Base-by-base conservation (phyloP, 148 eudicot species). In the Amaranthus palmeri region DNA sequence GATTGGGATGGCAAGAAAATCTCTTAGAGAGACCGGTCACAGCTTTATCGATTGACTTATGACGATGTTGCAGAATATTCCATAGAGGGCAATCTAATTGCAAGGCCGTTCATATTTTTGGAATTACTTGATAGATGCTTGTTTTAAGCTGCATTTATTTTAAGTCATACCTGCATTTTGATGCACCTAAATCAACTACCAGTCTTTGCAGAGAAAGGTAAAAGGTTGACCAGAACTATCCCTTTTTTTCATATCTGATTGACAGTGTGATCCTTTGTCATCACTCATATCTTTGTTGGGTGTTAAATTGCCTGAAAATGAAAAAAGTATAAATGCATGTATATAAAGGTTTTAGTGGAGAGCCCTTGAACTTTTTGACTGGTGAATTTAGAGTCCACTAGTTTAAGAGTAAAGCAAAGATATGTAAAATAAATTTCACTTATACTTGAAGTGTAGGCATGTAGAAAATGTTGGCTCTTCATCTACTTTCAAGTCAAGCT, bases 321-420 rank as follows among this genome's bases (percentile, higher is more conserved):
- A 36, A 45, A 70, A 45, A 47, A 72, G 61, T 62, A 53, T 68
- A 52, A 61, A 60, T 51, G 18, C 60, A 65, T 65, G 58, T 56
- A 44, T 67, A 67, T 61, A 25, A 25, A 40, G 55, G 18, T 72
- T 66, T 49, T 8, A 74, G 74, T 74, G 81, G 71, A 36, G 60
- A 75, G 69, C 65, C 58, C 62, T 12, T 61, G 50, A 78, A 7
- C 69, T 55, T 75, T 69, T 74, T 70, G 65, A 79, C 71, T 79
- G 60, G 78, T 70, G 59, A 55, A 59, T 57, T 72, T 56, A 51
- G 40, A 52, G 44, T 69, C 36, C 66, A 70, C 48, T 70, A 75
- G 72, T 79, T 80, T 78, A 89, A 81, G 98, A 95, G 99, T 95
- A 92, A 95, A 95, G 98, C 96, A 86, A 89, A 80, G 83, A 77